phyloP scores from a whole-genome alignment of 805 yeast species.

The Ogataea pilisensis region DNA sequence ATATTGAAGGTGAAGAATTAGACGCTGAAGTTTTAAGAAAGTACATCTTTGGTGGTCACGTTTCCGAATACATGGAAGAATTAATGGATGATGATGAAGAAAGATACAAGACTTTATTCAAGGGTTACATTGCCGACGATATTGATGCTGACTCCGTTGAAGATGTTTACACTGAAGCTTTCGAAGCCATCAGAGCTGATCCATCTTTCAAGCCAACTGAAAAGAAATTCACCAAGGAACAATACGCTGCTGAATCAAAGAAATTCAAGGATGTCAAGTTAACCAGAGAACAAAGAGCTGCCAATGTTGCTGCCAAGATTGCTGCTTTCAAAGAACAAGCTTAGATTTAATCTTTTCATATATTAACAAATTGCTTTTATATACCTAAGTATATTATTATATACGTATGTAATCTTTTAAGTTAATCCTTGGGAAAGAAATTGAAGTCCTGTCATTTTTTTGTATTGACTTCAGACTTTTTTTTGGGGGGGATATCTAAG shows the following conservation, averaged over 20 bases:
- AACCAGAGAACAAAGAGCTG: conserved; percentile 88
- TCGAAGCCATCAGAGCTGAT: conserved; percentile 93
- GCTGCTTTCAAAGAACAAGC: conserved; percentile 70
- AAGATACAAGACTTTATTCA: conserved; percentile 95
- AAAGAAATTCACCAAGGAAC: conserved; percentile 94
- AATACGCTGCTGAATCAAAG: conserved; percentile 95
- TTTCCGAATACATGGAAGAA: conserved; percentile 99
- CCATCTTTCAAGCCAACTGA: conserved; percentile 87
- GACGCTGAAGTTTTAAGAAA: conserved; percentile 96
- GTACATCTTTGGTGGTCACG: conserved; percentile 99
- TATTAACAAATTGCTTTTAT: no score
- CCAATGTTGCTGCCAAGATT: conserved; percentile 87
- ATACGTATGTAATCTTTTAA: no score
- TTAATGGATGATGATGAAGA: conserved; percentile 99
- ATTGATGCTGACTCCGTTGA: conserved; percentile 95
- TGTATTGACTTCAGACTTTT: no score
- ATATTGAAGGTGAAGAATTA: conserved; percentile 95
- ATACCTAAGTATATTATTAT: no score
- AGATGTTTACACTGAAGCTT: conserved; percentile 93
- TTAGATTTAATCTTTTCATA: conserved; percentile 25
- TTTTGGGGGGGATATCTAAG: no score
- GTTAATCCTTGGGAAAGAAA: no score
- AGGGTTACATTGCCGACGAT: conserved; percentile 94
- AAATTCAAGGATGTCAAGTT: conserved; percentile 86
- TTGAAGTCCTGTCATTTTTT: no score